Base-by-base conservation (phyloP, 2,329 filamentous ascomycete species). In the Pseudogymnoascus sp. region DNA sequence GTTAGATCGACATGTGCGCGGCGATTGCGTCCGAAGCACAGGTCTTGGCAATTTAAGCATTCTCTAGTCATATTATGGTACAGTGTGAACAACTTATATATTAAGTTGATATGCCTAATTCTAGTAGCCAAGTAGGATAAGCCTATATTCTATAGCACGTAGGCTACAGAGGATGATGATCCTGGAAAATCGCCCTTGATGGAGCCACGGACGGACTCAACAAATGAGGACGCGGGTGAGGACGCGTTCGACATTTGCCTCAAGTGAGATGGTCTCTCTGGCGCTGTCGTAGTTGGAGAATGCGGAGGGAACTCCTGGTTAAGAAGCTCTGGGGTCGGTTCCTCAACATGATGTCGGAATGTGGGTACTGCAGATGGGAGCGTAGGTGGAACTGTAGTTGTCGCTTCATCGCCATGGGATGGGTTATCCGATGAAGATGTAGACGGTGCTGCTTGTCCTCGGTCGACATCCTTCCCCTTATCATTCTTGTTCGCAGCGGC, bases 201-300 rank as follows among this genome's bases (percentile, higher is more conserved):
- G 50, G 69, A 86, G 30, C 78, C 82, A 1, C 79, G 77, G 1
- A 79, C 77, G 33, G 87, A 89, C 58, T 93, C 90, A 0, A 85
- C 79, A 11, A 87, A 78, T 0, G 90, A 96, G 0, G 92, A 95
- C 7, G 86, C 86, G 0, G 89, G 83, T 0, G 92, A 96, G 0
- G 92, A 96, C 1, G 90, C 88, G 67, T 88, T 96, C 64, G 91
- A 96, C 74, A 94, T 86, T 67, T 95, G 88, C 22, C 91, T 85
- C 16, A 94, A 78, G 71, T 92, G 87, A 1, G 88, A 89, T 4
- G 84, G 83, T 39, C 83, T 84, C 6, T 84, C 80, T 1, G 81
- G 77, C 6, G 79, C 79, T n/a, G 79, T 76, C 36, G 71, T 68
- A 8, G 70, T 70, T 1, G 78, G 70, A 3, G 78, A 76, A 5